phyloP scores from a whole-genome alignment of 2,329 filamentous ascomycete genomes.

The Raffaelea deltoideospora region DNA sequence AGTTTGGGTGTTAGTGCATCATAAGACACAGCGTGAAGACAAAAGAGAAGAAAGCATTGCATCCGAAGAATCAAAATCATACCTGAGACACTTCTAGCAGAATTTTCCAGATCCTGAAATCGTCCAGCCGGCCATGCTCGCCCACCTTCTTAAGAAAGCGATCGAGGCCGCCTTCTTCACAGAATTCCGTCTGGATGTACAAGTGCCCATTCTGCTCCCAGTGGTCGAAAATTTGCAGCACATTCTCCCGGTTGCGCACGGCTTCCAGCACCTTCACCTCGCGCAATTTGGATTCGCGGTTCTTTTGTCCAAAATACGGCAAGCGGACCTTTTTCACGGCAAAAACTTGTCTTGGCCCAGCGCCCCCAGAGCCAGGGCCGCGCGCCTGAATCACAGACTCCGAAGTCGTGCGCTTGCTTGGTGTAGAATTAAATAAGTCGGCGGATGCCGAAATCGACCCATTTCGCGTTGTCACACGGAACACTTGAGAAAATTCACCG shows the following conservation, averaged over 20 bases:
- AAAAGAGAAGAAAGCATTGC: background rate
- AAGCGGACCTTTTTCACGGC: constrained; percentile 89
- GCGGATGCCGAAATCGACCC: constrained; percentile 14
- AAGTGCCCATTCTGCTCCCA: constrained; percentile 80
- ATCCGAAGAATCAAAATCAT: too few species aligned
- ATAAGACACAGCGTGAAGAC: background rate
- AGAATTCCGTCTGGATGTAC: constrained; percentile 96
- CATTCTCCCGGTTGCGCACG: constrained; percentile 68
- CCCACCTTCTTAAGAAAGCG: constrained; percentile 73
- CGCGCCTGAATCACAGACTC: too few species aligned
- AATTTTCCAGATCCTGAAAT: constrained; percentile 98
- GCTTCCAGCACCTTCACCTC: constrained; percentile 69
- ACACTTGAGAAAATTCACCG: constrained; percentile 90
- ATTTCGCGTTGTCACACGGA: constrained; percentile 46
- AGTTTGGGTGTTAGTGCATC: constrained; percentile 14
- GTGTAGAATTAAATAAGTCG: constrained; percentile 16
- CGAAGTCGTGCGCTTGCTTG: constrained; percentile 5
- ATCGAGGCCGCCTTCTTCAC: constrained; percentile 83
- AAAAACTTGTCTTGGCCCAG: constrained; percentile 43
- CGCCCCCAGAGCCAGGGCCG: constrained; percentile 20
- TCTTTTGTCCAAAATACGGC: constrained; percentile 60
- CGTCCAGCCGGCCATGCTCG: constrained; percentile 73
- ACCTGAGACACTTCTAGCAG: constrained; percentile 73
- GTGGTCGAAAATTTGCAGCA: constrained; percentile 67
- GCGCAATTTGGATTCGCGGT: constrained; percentile 69